phyloP scores from a whole-genome alignment of 129 eudicot species.

The Flaveria linearis region DNA sequence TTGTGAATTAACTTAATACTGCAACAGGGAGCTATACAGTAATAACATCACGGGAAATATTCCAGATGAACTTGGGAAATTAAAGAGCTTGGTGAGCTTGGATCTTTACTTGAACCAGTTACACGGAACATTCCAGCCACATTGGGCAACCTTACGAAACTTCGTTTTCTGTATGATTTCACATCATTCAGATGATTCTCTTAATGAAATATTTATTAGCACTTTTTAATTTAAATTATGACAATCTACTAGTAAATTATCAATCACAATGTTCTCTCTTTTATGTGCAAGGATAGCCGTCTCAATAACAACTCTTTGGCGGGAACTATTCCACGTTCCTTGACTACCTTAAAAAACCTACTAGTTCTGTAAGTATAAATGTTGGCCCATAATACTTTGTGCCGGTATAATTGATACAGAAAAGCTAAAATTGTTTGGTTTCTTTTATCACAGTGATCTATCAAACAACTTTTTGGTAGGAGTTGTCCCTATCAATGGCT shows the following conservation, averaged over 20 bases:
- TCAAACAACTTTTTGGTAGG: constrained; percentile 60
- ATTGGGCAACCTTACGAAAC: constrained; percentile 57
- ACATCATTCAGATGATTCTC: constrained; percentile 1
- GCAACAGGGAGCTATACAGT: constrained; percentile 69
- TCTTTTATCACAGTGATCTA: constrained; percentile 60
- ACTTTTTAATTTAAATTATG: neutral
- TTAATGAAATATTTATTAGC: neutral
- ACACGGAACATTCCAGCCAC: constrained; percentile 53
- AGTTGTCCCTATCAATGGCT: constrained; percentile 62
- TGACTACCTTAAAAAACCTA: constrained; percentile 50
- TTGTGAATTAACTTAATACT: constrained; percentile 2
- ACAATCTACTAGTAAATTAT: neutral
- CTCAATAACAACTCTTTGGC: constrained; percentile 74
- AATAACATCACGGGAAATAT: constrained; percentile 69
- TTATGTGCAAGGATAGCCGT: constrained; percentile 56
- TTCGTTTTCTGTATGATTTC: constrained; percentile 62
- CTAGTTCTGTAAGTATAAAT: constrained; percentile 71
- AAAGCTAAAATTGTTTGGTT: neutral
- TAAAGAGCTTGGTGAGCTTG: constrained; percentile 69
- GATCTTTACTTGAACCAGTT: constrained; percentile 66
- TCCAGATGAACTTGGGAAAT: constrained; percentile 52
- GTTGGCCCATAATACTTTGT: neutral
- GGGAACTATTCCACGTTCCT: constrained; percentile 59
- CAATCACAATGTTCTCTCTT: constrained; percentile 16
- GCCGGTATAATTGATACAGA: neutral